Base-by-base conservation (phyloP, 2,329 filamentous ascomycete genomes). In the Aureobasidium sp. region DNA sequence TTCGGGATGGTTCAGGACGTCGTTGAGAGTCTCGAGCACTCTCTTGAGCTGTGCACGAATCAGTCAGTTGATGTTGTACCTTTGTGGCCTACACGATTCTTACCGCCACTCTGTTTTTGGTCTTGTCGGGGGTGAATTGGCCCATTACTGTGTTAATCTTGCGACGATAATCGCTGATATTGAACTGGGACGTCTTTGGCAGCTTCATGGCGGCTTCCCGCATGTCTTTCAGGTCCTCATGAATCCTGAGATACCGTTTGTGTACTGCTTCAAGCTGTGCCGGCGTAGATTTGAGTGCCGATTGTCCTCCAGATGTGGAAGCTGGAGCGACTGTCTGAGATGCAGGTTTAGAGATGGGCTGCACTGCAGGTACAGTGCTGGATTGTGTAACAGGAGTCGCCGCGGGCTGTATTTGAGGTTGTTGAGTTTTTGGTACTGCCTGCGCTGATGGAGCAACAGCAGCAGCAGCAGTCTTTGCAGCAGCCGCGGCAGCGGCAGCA, bases 61-160 rank as follows among this genome's bases (percentile, higher is more conserved):
- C 3, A 5, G 26, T 60, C 23, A 60, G 26, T 60, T 4, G 17
- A 32, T 20, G 39, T 10, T n/a, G 10, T 37, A 26, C 42, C 13
- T 26, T 42, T 51, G 27, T n/a, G 12, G 26, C 15, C 15, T 12
- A 51, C 17, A 26, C 12, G 15, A 29, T 6, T 39, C 23, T 67
- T 75, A 87, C 84, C 66, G 82, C 81, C 64, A 74, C 70, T 56
- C 75, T 80, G 68, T 91, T 91, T 26, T 80, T 81, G 12, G 81
- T 82, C 67, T 83, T 86, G 62, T 83, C 87, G 42, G 81, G 82
- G 1, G 86, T 87, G 32, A 91, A 75, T 71, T 94, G 89, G 7
- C 90, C 90, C 61, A 93, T 82, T 20, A 82, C 85, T 68, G 87
- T 88, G 42, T 83, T 82, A 59, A 94, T 85, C 46, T 86, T 82